Conservation (phyloP, 805 yeast genomes). For the Candida pseudofarinosa region DNA sequence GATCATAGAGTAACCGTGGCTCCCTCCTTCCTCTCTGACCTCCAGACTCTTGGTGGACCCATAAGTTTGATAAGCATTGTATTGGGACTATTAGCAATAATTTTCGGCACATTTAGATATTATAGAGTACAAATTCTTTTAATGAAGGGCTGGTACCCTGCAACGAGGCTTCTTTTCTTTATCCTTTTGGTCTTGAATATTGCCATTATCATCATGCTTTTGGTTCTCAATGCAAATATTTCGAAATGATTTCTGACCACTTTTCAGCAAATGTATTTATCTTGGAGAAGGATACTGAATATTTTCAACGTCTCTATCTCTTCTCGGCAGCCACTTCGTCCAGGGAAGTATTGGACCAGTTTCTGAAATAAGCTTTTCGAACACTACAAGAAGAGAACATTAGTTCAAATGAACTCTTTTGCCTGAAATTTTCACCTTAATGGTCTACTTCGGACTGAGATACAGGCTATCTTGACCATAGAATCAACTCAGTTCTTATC, state of each 20-base stretch:
- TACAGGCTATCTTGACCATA: too few relatives aligned
- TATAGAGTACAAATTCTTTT: conserved; percentile 22
- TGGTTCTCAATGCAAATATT: conserved; percentile 16
- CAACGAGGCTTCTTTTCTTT: conserved; percentile 16
- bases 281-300: too few relatives aligned
- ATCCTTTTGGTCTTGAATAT: conserved; percentile 15
- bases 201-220: conserved; percentile 15
- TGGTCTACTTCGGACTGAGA: too few relatives aligned
- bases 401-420: too few relatives aligned
- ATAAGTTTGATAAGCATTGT: conserved; percentile 14
- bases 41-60: conserved; percentile 13
- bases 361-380: too few relatives aligned
- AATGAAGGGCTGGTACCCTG: conserved; percentile 19
- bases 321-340: too few relatives aligned
- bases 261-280: not conserved
- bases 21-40: conserved; percentile 1
- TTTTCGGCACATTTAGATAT: conserved; percentile 22
- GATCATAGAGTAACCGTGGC: conserved; percentile 1
- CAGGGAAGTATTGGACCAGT: too few relatives aligned
- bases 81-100: conserved; percentile 13
- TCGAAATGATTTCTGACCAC: conserved; percentile 1
- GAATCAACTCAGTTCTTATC: too few relatives aligned
- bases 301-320: too few relatives aligned
- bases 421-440: too few relatives aligned
- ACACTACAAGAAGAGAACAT: too few relatives aligned